phyloP scores from a whole-genome alignment of 2,329 filamentous ascomycete genomes.

The Penicillium sp. region DNA sequence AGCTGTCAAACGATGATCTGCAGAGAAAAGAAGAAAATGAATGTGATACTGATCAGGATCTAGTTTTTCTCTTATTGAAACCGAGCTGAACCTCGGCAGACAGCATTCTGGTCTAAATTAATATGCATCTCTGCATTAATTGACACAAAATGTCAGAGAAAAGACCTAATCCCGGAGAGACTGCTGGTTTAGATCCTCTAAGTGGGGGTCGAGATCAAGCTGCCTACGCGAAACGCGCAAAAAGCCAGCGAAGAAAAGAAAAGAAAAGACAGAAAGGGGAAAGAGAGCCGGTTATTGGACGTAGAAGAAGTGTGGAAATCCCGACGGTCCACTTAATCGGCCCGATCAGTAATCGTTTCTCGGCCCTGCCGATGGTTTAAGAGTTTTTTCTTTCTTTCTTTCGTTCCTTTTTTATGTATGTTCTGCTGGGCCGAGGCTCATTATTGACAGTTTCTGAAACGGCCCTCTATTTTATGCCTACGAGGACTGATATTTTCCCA shows the following conservation, averaged over 20 bases:
- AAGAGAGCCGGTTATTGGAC: neutral
- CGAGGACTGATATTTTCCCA: too few relatives aligned
- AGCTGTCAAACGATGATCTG: neutral
- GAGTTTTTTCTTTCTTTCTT: neutral
- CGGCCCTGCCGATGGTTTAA: neutral
- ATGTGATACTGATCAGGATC: neutral
- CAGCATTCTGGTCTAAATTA: neutral
- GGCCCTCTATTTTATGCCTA: too few relatives aligned
- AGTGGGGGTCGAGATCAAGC: neutral
- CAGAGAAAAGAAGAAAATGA: neutral
- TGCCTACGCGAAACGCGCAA: neutral
- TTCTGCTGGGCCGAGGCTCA: constrained; percentile 1
- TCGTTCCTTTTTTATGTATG: neutral
- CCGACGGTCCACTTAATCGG: constrained; percentile 5
- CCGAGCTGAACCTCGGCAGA: neutral
- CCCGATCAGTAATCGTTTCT: constrained; percentile 9
- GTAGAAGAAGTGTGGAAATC: neutral
- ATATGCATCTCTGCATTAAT: neutral
- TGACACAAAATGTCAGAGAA: neutral
- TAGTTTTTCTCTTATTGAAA: neutral
- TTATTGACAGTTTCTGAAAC: neutral
- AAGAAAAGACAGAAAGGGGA: neutral
- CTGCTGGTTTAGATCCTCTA: neutral
- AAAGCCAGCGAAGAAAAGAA: neutral
- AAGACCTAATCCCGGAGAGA: neutral